Base-by-base conservation (phyloP, 768 basidiomycete species). In the Trametes punicea region DNA sequence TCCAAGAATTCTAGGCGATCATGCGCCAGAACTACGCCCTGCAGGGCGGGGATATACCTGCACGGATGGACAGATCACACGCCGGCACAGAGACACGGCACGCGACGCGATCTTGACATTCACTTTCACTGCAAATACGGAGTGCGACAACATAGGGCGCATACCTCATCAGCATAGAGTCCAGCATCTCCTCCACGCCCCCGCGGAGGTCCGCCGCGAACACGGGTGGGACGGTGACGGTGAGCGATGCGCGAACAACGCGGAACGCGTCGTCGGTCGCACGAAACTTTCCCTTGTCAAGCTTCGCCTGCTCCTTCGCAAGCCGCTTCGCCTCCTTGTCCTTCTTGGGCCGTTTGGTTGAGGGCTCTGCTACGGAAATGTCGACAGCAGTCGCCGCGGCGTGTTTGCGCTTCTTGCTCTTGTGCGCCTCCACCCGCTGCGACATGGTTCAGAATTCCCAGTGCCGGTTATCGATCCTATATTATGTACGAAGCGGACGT, bases 91-190 rank as follows among this genome's bases (percentile, higher is more conserved):
- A 7, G 20, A 27, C 47, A 50, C 34, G 13, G 15, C 6, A 52
- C 51, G 27, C 54, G 46, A 39, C 38, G 39, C 39, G 39, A 18
- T 16, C 52, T 51, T 55, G 11, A n/a, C 31, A 34, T 31, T 60
- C 51, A 55, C 26, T 39, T 23, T 18, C 41, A 31, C 44, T 15
- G 31, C 27, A 50, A 42, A 30, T 3, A 36, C 21, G 33, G 18
- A 33, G 38, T 25, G 39, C 18, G 72, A 33, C 5, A 1, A 23
- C 8, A 41, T 5, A 16, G 2, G 8, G 25, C 23, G 50, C 81
- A 63, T 66, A 94, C 95, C 90, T 84, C 95, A 98, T 96, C 13
- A 96, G 74, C 88, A 97, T 88, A 7, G 90, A 90, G 70, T 98
- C 93, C 16, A 98, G 74, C 82, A 94, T 85, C 72, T 98, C 93